phyloP scores from a whole-genome alignment of 2,329 filamentous ascomycete genomes.

The Neonectria sp. region DNA sequence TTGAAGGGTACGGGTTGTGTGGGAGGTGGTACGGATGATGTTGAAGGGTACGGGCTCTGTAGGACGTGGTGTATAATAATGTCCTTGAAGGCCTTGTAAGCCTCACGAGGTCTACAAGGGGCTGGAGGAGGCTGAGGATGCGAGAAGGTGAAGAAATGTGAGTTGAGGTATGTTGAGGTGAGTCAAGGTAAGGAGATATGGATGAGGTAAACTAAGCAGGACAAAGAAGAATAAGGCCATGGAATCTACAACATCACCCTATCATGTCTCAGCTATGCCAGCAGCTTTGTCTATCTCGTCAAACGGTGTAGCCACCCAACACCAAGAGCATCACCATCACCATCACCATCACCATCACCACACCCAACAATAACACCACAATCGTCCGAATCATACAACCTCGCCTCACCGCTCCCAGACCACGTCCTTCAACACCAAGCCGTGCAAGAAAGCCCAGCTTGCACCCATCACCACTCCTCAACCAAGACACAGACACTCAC shows the following conservation, averaged over 20 bases:
- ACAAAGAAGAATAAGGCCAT: slow-evolving; percentile 7
- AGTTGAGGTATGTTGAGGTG: slow-evolving; percentile 9
- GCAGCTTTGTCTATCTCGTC: slow-evolving; percentile 1
- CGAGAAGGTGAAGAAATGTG: neutral
- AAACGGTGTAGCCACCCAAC: slow-evolving; percentile 2
- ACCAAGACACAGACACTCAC: neutral
- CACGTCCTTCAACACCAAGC: neutral
- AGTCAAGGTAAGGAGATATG: neutral
- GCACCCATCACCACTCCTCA: slow-evolving; percentile 2
- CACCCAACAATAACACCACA: neutral
- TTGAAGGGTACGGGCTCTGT: slow-evolving; percentile 2
- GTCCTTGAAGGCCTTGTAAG: neutral
- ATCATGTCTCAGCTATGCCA: neutral
- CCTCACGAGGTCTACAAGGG: neutral
- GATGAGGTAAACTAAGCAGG: neutral
- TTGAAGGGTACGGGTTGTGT: neutral
- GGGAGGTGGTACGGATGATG: neutral
- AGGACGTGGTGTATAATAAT: neutral
- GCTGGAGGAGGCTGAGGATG: neutral
- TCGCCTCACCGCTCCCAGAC: neutral
- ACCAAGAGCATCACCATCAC: neutral
- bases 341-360: too few species aligned
- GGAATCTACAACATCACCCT: slow-evolving; percentile 6
- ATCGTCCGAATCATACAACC: neutral
- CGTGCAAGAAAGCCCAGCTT: neutral